These are phyloP conservation scores for Lycium barbarum DNA, from an alignment of 257 asterid genomes.

Conservation along the genomic window DNA sequence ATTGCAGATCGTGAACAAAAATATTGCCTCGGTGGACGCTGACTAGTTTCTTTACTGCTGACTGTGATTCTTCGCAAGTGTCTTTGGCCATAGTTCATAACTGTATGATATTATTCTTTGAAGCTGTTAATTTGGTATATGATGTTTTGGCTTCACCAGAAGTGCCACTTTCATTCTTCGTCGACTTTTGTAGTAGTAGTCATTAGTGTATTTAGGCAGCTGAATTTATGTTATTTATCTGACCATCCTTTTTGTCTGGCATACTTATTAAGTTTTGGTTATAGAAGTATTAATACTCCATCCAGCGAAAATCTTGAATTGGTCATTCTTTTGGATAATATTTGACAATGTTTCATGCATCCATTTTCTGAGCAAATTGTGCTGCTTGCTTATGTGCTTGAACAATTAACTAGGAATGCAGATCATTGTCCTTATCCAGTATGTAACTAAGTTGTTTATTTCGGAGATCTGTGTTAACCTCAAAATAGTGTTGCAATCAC, in stretches of 20 bases:
- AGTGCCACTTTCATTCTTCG: too few relatives aligned
- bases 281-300: background rate
- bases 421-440: too few relatives aligned
- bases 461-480: too few relatives aligned
- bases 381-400: too few relatives aligned
- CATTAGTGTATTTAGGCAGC: background rate
- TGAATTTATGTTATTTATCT: background rate
- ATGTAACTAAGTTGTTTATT: too few relatives aligned
- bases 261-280: background rate
- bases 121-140: conserved; percentile 7
- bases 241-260: background rate
- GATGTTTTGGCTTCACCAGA: background rate
- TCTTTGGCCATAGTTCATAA: background rate
- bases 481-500: too few relatives aligned
- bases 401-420: too few relatives aligned
- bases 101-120: background rate
- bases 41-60: conserved; percentile 41
- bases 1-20: conserved; percentile 81
- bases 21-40: conserved; percentile 44
- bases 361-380: too few relatives aligned
- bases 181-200: too few relatives aligned
- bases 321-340: too few relatives aligned
- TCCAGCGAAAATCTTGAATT: background rate
- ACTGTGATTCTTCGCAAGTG: background rate
- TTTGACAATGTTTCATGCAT: too few relatives aligned